These are phyloP conservation scores for Chamaenerion angustifolium DNA, from an alignment of 345 rosid genomes.

Conservation along the genomic window DNA sequence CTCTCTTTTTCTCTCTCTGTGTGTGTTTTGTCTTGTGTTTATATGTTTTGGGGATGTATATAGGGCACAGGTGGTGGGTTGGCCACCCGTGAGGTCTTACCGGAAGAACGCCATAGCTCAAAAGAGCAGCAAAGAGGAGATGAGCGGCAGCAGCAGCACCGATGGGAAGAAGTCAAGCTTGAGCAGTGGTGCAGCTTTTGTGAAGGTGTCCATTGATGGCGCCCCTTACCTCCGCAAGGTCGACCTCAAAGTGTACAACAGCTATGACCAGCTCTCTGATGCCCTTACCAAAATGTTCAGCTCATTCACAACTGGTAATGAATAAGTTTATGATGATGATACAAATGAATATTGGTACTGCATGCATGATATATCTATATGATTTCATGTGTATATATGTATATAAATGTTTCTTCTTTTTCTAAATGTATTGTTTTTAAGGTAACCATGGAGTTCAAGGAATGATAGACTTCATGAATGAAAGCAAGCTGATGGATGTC, in stretches of 20 bases:
- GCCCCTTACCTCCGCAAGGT: slow-evolving; percentile 95
- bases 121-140: slow-evolving; percentile 26
- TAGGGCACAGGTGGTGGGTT: slow-evolving; percentile 88
- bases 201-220: slow-evolving; percentile 96
- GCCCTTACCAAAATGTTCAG: slow-evolving; percentile 91
- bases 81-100: slow-evolving; percentile 94
- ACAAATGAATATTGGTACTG: too few relatives aligned
- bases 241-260: slow-evolving; percentile 78
- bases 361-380: not conserved
- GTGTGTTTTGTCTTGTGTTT: too few relatives aligned
- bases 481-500: slow-evolving; percentile 85
- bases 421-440: slow-evolving; percentile 3
- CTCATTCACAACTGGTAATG: slow-evolving; percentile 89
- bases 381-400: too few relatives aligned
- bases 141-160: slow-evolving; percentile 9
- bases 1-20: too few relatives aligned
- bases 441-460: slow-evolving; percentile 62
- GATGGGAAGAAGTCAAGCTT: slow-evolving; percentile 16
- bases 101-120: slow-evolving; percentile 78
- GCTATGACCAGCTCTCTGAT: slow-evolving; percentile 79
- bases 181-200: slow-evolving; percentile 42
- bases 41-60: not conserved
- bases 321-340: too few relatives aligned
- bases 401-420: too few relatives aligned
- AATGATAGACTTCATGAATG: slow-evolving; percentile 98